Percentiles rank a stretch among this genome's conserved stretches.
Evolutionary conservation across 768 basidiomycete species (phyloP).

Genomic region (Pisolithus marmoratus): DNA sequence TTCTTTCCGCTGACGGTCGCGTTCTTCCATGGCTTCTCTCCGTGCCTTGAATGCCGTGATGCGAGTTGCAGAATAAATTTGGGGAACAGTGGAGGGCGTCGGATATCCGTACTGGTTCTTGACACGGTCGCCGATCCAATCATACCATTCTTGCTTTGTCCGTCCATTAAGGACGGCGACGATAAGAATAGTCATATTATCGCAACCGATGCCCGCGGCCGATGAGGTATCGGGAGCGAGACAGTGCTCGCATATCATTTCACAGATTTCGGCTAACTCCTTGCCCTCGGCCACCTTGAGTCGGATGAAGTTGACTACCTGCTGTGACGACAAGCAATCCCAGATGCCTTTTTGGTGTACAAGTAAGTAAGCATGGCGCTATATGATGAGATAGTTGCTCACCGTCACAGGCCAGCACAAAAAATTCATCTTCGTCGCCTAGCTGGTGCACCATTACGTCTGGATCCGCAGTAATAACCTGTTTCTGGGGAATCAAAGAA

Average conservation of each 20-base stretch:
- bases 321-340: constrained; percentile 94
- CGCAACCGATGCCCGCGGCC: constrained; percentile 91
- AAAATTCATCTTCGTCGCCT: constrained; percentile 88
- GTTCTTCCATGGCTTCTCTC: constrained; percentile 50
- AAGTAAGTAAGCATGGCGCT: constrained; percentile 1
- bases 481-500: constrained; percentile 72
- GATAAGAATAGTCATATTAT: constrained; percentile 97
- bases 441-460: constrained; percentile 81
- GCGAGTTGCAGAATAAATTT: constrained; percentile 66
- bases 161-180: constrained; percentile 83
- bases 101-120: constrained; percentile 66
- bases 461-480: constrained; percentile 93
- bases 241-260: constrained; percentile 88
- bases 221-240: constrained; percentile 90
- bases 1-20: constrained; percentile 35
- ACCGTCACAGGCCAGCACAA: constrained; percentile 98
- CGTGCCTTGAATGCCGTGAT: constrained; percentile 58
- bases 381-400: constrained; percentile 11
- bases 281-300: constrained; percentile 75
- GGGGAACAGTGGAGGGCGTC: constrained; percentile 72
- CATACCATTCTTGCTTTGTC: constrained; percentile 89
- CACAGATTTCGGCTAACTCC: constrained; percentile 76
- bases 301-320: constrained; percentile 85
- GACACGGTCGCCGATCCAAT: constrained; percentile 83
- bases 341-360: constrained; percentile 71